These are phyloP conservation scores for Arthrobotrys megalospora DNA, from an alignment of 2,329 filamentous ascomycete species.

Conservation along the genomic window DNA sequence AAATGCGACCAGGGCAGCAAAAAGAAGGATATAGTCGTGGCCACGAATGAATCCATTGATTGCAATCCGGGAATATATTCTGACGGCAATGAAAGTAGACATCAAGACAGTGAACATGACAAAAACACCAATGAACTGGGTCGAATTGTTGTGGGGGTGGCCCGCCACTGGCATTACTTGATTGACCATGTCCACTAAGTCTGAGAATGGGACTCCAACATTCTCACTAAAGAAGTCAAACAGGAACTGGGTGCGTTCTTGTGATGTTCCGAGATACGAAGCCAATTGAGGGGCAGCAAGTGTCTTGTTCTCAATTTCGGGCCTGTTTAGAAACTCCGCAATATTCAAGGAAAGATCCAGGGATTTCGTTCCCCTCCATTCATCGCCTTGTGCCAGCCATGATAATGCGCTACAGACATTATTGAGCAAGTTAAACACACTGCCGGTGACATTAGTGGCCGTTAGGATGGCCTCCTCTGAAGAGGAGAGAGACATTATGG, in stretches of 20 bases:
- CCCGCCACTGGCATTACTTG: conserved; percentile 45
- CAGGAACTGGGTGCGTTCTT: conserved; percentile 41
- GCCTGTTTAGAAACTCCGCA: conserved; percentile 34
- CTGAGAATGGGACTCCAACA: conserved; percentile 29
- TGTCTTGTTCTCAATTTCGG: conserved; percentile 42
- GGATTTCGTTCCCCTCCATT: conserved; percentile 38
- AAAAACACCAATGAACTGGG: conserved; percentile 34
- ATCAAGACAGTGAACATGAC: conserved; percentile 61
- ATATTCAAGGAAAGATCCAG: conserved; percentile 39
- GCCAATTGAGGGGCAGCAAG: conserved; percentile 44
- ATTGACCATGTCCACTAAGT: conserved; percentile 41
- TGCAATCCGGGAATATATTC: conserved; percentile 38
- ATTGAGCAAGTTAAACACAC: conserved; percentile 29
- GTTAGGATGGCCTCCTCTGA: conserved; percentile 42
- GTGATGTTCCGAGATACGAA: conserved; percentile 37
- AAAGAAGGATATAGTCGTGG: conserved; percentile 44
- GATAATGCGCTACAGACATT: conserved; percentile 34
- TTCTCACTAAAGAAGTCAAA: conserved; percentile 46
- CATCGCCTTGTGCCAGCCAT: conserved; percentile 39
- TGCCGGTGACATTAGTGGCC: conserved; percentile 40
- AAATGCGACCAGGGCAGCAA: conserved; percentile 39
- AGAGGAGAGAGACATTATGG: conserved; percentile 19
- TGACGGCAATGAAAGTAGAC: conserved; percentile 27
- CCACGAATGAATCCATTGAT: conserved; percentile 43
- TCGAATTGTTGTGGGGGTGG: conserved; percentile 37